Conservation (phyloP, 257 asterid species). For the Plantago ovata region DNA sequence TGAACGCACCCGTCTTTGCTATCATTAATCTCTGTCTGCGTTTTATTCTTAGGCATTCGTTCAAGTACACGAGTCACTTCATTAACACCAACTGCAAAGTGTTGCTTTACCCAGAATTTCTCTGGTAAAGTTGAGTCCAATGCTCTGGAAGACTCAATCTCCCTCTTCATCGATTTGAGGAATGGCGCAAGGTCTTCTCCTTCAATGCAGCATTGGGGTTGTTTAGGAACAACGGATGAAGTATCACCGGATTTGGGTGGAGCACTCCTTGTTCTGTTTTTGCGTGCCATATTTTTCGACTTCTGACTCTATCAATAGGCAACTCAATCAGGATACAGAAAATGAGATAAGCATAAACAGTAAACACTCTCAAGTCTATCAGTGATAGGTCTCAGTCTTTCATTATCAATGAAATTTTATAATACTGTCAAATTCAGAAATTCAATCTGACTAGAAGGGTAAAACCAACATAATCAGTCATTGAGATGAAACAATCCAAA, state of each 20-base stretch:
- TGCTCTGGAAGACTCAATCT: conserved; percentile 49
- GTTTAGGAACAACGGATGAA: conserved; percentile 17
- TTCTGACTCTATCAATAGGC: neutral
- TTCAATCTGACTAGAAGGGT: no score
- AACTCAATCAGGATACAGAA: no score
- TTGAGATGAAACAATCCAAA: no score
- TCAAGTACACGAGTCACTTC: conserved; percentile 87
- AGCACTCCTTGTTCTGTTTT: conserved; percentile 16
- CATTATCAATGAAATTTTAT: no score
- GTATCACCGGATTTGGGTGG: conserved; percentile 7
- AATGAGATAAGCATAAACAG: no score
- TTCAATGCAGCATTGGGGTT: conserved; percentile 50
- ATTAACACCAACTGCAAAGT: conserved; percentile 77
- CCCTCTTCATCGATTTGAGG: conserved; percentile 53
- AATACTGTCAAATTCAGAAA: no score
- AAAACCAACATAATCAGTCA: no score
- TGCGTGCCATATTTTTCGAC: conserved; percentile 27
- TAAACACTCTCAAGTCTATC: no score
- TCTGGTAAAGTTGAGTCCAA: conserved; percentile 41
- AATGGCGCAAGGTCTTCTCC: conserved; percentile 55
- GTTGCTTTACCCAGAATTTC: conserved; percentile 81
- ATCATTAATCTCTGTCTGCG: conserved; percentile 15
- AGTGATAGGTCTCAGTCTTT: no score
- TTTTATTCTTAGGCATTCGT: conserved; percentile 44
- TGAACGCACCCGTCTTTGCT: conserved; percentile 24